Conservation (phyloP, 257 asterid species). For the Nicotiana otophora region DNA sequence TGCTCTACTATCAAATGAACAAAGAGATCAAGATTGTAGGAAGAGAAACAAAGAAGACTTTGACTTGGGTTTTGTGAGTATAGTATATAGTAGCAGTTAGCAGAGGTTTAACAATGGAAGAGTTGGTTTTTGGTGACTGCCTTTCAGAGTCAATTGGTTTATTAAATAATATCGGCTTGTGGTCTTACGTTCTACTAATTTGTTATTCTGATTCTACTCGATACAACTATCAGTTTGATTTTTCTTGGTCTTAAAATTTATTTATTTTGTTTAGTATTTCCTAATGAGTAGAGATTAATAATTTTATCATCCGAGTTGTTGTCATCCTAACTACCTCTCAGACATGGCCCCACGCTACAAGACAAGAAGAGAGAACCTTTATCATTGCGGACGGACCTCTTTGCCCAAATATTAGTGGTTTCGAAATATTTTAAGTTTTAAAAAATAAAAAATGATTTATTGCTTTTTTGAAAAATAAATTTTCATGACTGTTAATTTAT, state of each 20-base stretch:
- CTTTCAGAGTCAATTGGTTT: too few relatives aligned
- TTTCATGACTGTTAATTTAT: too few relatives aligned
- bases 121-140: background rate
- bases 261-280: background rate
- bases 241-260: background rate
- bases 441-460: too few relatives aligned
- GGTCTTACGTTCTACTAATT: too few relatives aligned
- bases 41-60: background rate
- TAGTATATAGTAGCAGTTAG: background rate
- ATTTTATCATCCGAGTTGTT: background rate
- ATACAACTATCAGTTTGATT: background rate
- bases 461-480: too few relatives aligned
- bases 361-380: background rate
- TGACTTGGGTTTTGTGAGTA: background rate
- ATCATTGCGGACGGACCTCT: too few relatives aligned
- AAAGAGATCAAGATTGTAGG: background rate
- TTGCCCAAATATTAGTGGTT: too few relatives aligned
- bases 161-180: too few relatives aligned
- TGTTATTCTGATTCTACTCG: too few relatives aligned
- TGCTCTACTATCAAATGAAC: background rate
- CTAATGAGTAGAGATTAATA: too few relatives aligned
- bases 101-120: background rate
- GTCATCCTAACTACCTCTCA: background rate
- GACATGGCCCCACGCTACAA: background rate
- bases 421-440: too few relatives aligned